phyloP scores from a whole-genome alignment of 352 stramenopile species.

The Globisporangium echinulatum region DNA sequence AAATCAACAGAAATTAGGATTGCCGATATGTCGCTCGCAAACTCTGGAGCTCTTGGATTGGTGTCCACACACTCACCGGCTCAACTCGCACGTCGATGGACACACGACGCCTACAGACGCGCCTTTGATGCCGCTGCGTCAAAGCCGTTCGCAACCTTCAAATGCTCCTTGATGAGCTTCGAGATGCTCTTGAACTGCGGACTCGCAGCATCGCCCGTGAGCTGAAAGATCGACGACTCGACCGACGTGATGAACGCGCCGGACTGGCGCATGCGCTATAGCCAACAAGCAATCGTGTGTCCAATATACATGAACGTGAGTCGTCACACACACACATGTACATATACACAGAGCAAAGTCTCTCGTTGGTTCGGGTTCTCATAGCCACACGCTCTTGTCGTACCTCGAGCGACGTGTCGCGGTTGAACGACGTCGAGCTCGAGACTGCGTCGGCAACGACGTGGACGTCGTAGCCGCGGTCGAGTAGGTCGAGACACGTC shows the following conservation, averaged over 20 bases:
- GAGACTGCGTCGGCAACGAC: slow-evolving; percentile 95
- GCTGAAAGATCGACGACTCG: slow-evolving; percentile 94
- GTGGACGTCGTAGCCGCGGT: slow-evolving; percentile 95
- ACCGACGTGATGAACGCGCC: slow-evolving; percentile 95
- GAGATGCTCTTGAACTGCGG: slow-evolving; percentile 92
- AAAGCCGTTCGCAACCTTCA: slow-evolving; percentile 56
- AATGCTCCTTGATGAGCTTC: slow-evolving; percentile 93
- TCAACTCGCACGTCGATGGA: neutral
- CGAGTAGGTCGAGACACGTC: slow-evolving; percentile 95
- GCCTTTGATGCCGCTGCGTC: slow-evolving; percentile 13
- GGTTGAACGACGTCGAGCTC: slow-evolving; percentile 83
- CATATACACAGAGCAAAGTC: neutral
- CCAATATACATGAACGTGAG: neutral
- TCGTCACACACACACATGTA: neutral
- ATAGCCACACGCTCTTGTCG: slow-evolving; percentile 1
- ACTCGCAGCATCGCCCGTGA: slow-evolving; percentile 89
- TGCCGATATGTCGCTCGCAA: neutral
- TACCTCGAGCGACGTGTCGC: slow-evolving; percentile 88
- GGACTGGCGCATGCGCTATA: slow-evolving; percentile 86
- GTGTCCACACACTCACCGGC: neutral
- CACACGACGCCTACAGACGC: slow-evolving; percentile 4
- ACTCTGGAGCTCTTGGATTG: neutral
- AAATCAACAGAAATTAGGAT: neutral
- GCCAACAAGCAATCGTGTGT: neutral
- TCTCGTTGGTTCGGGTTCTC: too few relatives aligned